Percentiles rank a stretch among this genome's conserved stretches.
phyloP scores from a whole-genome alignment of 2,329 filamentous ascomycete genomes.

The Apiospora aurea region DNA sequence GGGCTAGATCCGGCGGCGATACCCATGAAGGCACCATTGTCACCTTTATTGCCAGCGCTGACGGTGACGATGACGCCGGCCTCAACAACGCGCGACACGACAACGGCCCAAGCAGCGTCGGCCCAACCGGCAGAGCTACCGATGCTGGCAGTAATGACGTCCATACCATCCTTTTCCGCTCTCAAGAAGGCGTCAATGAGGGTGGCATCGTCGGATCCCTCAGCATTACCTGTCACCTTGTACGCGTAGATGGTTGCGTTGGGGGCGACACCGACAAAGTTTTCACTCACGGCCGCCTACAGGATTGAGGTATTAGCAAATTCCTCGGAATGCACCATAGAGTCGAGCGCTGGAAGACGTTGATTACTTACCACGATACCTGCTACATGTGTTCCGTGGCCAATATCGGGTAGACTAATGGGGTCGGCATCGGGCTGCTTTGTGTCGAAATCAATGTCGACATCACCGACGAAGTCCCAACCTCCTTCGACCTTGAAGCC shows the following conservation, averaged over 20 bases:
- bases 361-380: constrained; percentile 13
- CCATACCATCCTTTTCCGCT: constrained; percentile 47
- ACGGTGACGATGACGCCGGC: constrained; percentile 28
- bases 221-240: constrained; percentile 46
- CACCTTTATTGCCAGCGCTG: constrained; percentile 28
- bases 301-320: background rate
- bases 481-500: constrained; percentile 32
- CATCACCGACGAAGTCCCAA: constrained; percentile 22
- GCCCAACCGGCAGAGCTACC: constrained; percentile 25
- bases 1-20: background rate
- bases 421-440: constrained; percentile 20
- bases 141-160: constrained; percentile 29
- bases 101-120: constrained; percentile 26
- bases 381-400: constrained; percentile 24
- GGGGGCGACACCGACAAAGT: constrained; percentile 48
- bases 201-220: constrained; percentile 44
- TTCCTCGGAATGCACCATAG: too few relatives aligned
- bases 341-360: too few relatives aligned
- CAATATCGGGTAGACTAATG: background rate
- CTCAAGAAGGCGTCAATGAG: constrained; percentile 48
- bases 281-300: constrained; percentile 43
- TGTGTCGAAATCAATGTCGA: background rate
- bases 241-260: constrained; percentile 49
- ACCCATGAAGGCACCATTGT: background rate
- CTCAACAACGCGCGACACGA: constrained; percentile 26